These are phyloP conservation scores for Neocucurbitaria cava DNA, from an alignment of 2,329 filamentous ascomycete species.

Conservation along the genomic window DNA sequence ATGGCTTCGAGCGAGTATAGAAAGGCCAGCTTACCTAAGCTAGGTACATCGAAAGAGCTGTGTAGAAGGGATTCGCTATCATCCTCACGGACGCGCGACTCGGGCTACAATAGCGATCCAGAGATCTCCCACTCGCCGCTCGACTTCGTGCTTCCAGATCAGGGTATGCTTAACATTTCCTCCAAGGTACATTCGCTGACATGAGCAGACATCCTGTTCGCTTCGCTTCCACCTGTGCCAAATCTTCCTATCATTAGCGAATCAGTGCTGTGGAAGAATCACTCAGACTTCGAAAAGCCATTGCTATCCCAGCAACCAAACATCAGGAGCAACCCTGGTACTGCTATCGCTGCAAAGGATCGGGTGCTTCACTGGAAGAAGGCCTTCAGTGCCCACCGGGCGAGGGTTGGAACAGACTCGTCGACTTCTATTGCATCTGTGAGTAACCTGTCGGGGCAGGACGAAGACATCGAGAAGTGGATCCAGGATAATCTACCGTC, in stretches of 20 bases:
- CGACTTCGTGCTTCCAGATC: slow-evolving; percentile 21
- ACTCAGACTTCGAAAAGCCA: slow-evolving; percentile 6
- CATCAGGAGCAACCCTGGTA: slow-evolving; percentile 6
- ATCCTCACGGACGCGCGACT: slow-evolving; percentile 37
- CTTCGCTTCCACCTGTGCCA: slow-evolving; percentile 8
- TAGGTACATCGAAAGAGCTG: slow-evolving; percentile 22
- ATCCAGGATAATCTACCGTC: slow-evolving; percentile 32
- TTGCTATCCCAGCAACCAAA: background rate
- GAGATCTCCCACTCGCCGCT: slow-evolving; percentile 36
- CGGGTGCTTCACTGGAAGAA: background rate
- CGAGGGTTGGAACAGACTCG: background rate
- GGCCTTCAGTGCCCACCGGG: background rate
- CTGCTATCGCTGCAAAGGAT: background rate
- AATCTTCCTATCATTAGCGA: slow-evolving; percentile 9
- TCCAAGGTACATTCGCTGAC: slow-evolving; percentile 10
- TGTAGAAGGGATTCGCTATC: slow-evolving; percentile 34
- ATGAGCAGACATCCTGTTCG: slow-evolving; percentile 9
- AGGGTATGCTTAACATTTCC: slow-evolving; percentile 15
- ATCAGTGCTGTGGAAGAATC: slow-evolving; percentile 11
- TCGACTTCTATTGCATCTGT: background rate
- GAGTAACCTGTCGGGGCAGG: slow-evolving; percentile 6
- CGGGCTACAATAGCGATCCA: slow-evolving; percentile 41
- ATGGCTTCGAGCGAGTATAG: slow-evolving; percentile 10
- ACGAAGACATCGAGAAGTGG: slow-evolving; percentile 33
- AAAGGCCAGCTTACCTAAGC: slow-evolving; percentile 22